These are phyloP conservation scores for Beauveria medogensis DNA, from an alignment of 2,329 filamentous ascomycete genomes.

Conservation along the genomic window DNA sequence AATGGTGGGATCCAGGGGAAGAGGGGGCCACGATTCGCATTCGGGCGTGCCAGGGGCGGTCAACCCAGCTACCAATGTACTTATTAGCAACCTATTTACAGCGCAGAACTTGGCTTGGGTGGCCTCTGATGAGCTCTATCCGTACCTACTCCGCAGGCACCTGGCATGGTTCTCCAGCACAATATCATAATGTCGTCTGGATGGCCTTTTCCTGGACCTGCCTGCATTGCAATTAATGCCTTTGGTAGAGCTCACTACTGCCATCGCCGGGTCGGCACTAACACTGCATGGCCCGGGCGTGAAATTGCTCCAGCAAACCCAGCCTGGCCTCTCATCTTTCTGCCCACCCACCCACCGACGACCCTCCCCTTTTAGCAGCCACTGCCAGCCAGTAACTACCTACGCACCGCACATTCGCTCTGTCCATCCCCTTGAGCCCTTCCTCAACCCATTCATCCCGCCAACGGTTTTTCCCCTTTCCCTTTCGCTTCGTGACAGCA, in stretches of 20 bases:
- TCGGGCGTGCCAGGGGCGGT: slow-evolving; percentile 11
- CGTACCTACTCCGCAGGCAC: not conserved
- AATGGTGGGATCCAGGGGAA: slow-evolving; percentile 9
- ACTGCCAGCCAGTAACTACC: not conserved
- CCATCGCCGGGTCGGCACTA: not conserved
- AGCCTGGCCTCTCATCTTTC: not conserved
- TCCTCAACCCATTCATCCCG: slow-evolving; percentile 11
- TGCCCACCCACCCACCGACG: slow-evolving; percentile 12
- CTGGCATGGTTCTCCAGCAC: not conserved
- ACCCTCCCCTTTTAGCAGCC: slow-evolving; percentile 15
- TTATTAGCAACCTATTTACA: not conserved
- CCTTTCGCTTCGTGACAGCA: not conserved
- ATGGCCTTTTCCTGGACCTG: not conserved
- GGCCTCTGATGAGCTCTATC: slow-evolving; percentile 9
- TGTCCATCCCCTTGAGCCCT: slow-evolving; percentile 9
- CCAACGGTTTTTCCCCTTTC: slow-evolving; percentile 4
- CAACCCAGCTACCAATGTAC: not conserved
- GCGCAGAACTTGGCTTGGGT: not conserved
- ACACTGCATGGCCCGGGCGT: slow-evolving; percentile 12
- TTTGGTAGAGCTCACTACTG: not conserved
- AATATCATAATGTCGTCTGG: not conserved
- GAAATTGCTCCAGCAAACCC: slow-evolving; percentile 13
- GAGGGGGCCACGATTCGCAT: not conserved
- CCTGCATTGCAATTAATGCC: not conserved
- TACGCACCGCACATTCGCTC: slow-evolving; percentile 3